A percentile compares a stretch with the other conserved stretches of the same genome.
Conservation (phyloP, 176 grass and related monocot species). For the Thinopyrum elongatum region DNA sequence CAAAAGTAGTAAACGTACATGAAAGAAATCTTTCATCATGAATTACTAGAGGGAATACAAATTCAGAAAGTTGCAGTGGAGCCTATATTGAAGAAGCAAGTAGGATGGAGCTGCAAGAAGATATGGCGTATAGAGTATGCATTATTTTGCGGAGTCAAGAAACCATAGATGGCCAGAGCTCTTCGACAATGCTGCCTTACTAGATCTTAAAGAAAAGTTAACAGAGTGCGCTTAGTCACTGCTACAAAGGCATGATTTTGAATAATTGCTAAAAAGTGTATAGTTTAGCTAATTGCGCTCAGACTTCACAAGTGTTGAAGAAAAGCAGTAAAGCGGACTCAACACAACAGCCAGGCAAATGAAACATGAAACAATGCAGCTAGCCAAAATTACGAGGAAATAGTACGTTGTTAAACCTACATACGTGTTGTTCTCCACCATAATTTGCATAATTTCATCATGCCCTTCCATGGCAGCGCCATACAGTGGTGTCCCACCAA, state of each 20-base stretch:
- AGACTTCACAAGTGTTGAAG: not conserved
- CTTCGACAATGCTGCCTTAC: not conserved
- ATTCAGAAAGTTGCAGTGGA: not conserved
- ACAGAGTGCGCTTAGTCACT: not conserved
- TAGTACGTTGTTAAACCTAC: not conserved
- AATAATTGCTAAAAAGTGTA: not conserved
- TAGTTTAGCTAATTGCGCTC: not conserved
- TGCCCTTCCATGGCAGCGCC: not conserved
- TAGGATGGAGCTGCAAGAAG: not conserved
- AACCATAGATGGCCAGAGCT: not conserved
- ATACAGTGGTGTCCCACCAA: conserved; percentile 16
- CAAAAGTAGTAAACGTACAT: not conserved
- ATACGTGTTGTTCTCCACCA: conserved; percentile 12
- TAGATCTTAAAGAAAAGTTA: not conserved
- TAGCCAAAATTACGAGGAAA: not conserved
- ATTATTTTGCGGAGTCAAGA: not conserved
- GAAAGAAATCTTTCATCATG: not conserved
- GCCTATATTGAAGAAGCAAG: not conserved
- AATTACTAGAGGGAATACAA: not conserved
- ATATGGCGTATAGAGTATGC: not conserved
- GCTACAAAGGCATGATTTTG: not conserved
- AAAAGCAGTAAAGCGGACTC: not conserved
- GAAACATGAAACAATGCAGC: not conserved
- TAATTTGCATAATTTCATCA: not conserved
- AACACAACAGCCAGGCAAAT: not conserved